phyloP scores from a whole-genome alignment of 2,329 filamentous ascomycete species.

The Aspergillus ibericus region DNA sequence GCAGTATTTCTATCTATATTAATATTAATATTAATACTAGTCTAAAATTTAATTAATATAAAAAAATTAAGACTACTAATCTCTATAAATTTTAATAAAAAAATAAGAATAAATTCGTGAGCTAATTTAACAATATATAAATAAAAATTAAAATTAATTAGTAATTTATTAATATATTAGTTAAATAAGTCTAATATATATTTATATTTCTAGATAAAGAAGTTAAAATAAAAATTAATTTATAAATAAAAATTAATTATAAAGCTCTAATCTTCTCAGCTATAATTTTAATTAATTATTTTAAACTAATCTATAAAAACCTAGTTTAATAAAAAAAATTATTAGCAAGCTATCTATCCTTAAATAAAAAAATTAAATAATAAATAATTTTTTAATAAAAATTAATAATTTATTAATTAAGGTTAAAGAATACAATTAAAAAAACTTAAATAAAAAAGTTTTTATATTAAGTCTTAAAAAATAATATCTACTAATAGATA shows the following conservation, averaged over 20 bases:
- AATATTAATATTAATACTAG: background rate
- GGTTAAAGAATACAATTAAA: no score
- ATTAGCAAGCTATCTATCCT: no score
- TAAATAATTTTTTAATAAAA: background rate
- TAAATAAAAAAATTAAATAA: background rate
- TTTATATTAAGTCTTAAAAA: background rate
- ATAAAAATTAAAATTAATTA: background rate
- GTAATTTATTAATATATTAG: background rate
- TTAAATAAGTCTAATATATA: background rate
- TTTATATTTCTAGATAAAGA: no score
- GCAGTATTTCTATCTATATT: background rate
- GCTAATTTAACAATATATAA: background rate
- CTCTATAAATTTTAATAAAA: background rate
- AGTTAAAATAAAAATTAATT: no score
- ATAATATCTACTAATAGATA: no score
- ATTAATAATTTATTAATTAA: no score
- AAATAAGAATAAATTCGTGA: background rate
- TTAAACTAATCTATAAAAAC: no score
- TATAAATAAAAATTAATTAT: background rate
- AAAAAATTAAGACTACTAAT: background rate
- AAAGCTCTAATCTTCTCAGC: background rate
- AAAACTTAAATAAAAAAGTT: no score
- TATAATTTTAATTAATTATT: no score
- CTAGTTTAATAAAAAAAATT: no score
- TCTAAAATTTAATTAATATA: background rate